These are phyloP conservation scores for Aphanomyces invadans DNA, from an alignment of 352 stramenopile species.

Conservation along the genomic window DNA sequence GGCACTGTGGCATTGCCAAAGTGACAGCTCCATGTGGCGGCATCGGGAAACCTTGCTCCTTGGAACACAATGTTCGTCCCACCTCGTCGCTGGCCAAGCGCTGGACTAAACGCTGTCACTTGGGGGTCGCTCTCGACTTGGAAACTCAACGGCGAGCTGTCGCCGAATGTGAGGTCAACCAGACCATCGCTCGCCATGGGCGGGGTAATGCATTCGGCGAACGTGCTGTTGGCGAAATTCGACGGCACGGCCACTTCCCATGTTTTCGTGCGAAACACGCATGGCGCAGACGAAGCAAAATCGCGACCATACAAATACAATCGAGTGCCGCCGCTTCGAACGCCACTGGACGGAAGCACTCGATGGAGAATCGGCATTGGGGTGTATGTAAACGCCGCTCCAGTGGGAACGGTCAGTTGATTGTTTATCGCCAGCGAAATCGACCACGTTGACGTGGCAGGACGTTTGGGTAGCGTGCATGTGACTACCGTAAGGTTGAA, in stretches of 20 bases:
- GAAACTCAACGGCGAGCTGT: conserved; percentile 21
- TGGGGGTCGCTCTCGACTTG: conserved; percentile 9
- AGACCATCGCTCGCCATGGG: conserved; percentile 10
- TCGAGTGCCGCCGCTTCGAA: background rate
- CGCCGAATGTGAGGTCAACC: background rate
- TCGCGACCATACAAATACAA: conserved; percentile 2
- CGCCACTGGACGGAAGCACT: background rate
- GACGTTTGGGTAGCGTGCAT: background rate
- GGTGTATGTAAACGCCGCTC: background rate
- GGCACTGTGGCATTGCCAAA: conserved; percentile 26
- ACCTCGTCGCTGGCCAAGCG: conserved; percentile 23
- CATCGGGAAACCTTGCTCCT: background rate
- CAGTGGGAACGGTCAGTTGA: background rate
- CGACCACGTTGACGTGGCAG: background rate
- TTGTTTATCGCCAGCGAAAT: background rate
- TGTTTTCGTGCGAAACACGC: conserved; percentile 24
- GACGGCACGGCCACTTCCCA: conserved; percentile 20
- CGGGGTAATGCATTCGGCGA: background rate
- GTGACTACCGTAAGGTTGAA: background rate
- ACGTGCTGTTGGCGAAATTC: background rate
- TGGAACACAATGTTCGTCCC: conserved; percentile 25
- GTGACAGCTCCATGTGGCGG: conserved; percentile 1
- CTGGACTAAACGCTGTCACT: conserved; percentile 19
- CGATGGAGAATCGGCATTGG: background rate
- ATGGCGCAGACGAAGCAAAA: conserved; percentile 12